Percentiles rank a stretch among this genome's conserved stretches.
These are phyloP conservation scores for Penicillium sp. DNA, from an alignment of 2,329 filamentous ascomycete genomes.

Conservation along the genomic window DNA sequence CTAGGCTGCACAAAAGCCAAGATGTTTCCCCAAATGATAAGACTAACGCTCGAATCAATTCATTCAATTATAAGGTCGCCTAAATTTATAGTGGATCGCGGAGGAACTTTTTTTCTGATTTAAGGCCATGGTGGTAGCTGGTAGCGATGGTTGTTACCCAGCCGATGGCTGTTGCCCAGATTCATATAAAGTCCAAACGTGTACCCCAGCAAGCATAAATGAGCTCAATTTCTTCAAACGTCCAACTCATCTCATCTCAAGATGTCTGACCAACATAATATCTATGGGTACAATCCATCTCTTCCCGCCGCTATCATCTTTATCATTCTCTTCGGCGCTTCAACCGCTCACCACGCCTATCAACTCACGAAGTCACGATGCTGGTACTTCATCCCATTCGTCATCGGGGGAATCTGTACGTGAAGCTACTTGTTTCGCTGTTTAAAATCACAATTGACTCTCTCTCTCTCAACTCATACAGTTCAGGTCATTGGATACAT, in stretches of 20 bases:
- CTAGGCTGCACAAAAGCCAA: neutral
- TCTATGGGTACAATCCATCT: constrained; percentile 48
- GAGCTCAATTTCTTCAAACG: no score
- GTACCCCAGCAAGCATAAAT: neutral
- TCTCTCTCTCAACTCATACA: constrained; percentile 22
- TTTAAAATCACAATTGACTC: neutral
- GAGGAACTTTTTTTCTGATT: neutral
- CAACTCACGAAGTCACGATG: constrained; percentile 45
- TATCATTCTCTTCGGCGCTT: constrained; percentile 45
- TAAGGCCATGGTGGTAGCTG: neutral
- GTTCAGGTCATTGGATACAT: constrained; percentile 47
- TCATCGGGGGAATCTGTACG: constrained; percentile 42
- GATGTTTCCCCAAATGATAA: neutral
- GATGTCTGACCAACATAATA: constrained; percentile 18
- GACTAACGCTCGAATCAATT: constrained; percentile 3
- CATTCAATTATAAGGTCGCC: neutral
- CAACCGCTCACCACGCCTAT: constrained; percentile 45
- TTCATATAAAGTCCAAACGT: constrained; percentile 1
- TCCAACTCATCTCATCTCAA: neutral
- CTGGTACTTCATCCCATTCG: constrained; percentile 50
- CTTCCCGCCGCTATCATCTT: constrained; percentile 50
- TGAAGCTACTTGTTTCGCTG: neutral
- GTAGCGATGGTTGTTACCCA: neutral
- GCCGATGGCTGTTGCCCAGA: neutral
- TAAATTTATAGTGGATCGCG: constrained; percentile 5